Evolutionary conservation across 208 protist species (phyloP).

Genomic region (Trypanosomatidae sp.): DNA sequence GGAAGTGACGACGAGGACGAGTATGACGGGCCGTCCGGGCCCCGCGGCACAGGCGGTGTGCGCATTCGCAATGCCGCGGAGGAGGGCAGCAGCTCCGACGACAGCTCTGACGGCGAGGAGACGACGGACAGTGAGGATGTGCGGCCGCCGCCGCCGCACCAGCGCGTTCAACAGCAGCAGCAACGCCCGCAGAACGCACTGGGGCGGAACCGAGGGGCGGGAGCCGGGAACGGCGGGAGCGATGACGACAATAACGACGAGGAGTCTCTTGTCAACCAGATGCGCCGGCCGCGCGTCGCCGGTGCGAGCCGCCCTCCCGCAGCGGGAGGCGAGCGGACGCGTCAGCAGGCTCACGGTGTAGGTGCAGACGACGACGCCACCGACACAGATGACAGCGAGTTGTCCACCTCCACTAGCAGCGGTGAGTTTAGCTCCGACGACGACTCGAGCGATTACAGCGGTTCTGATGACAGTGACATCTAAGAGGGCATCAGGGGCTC

Average conservation of each 20-base stretch:
- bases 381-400: no score
- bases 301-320: conserved; percentile 20
- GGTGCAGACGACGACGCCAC: no score
- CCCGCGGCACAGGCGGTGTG: no score
- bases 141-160: no score
- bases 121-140: conserved; percentile 48
- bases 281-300: conserved; percentile 29
- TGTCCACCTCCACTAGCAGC: conserved; percentile 35
- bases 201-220: conserved; percentile 11
- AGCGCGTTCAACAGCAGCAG: no score
- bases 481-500: no score
- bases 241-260: conserved; percentile 10
- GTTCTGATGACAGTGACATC: conserved; percentile 57
- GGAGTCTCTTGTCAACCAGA: conserved; percentile 26
- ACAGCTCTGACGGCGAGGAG: conserved; percentile 29
- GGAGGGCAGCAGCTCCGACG: conserved; percentile 68
- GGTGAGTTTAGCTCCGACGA: conserved; percentile 54
- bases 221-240: neutral
- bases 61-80: conserved; percentile 40
- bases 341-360: no score
- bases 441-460: conserved; percentile 41
- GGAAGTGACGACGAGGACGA: conserved; percentile 49
- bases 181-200: conserved; percentile 21
- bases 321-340: conserved; percentile 17
- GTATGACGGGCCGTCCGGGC: no score